A percentile compares a stretch with the other conserved stretches of the same genome.
Conservation (phyloP, 2,329 filamentous ascomycete species). For the Hypoxylon sp. region DNA sequence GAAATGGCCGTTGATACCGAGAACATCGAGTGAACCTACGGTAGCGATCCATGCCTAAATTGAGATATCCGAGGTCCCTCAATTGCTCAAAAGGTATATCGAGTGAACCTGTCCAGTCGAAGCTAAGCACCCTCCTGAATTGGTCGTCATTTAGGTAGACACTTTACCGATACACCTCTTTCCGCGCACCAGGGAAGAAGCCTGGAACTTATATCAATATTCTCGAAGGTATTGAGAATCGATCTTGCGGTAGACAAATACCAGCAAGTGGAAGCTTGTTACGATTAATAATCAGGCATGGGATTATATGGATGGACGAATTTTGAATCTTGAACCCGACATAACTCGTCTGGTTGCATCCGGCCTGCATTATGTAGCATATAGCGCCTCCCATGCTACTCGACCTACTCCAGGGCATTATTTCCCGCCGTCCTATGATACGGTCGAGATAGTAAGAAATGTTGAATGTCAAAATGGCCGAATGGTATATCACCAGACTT, state of each 20-base stretch:
- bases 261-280: background rate
- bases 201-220: background rate
- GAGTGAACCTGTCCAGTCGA: background rate
- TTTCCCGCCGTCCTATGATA: background rate
- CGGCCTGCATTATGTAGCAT: background rate
- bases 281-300: background rate
- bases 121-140: background rate
- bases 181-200: no score
- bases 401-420: background rate
- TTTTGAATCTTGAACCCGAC: background rate
- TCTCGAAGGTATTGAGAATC: background rate
- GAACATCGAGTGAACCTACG: constrained; percentile 45
- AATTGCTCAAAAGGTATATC: background rate
- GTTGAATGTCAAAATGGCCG: background rate
- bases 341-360: background rate
- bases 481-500: background rate
- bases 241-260: background rate
- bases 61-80: background rate
- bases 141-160: background rate
- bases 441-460: background rate
- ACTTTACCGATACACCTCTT: no score
- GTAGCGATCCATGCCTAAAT: background rate
- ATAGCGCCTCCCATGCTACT: background rate
- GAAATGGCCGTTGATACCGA: constrained; percentile 48
- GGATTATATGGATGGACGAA: background rate